These are phyloP conservation scores for Amphibolis antarctica DNA, from an alignment of 106 monocot genomes.

Conservation along the genomic window DNA sequence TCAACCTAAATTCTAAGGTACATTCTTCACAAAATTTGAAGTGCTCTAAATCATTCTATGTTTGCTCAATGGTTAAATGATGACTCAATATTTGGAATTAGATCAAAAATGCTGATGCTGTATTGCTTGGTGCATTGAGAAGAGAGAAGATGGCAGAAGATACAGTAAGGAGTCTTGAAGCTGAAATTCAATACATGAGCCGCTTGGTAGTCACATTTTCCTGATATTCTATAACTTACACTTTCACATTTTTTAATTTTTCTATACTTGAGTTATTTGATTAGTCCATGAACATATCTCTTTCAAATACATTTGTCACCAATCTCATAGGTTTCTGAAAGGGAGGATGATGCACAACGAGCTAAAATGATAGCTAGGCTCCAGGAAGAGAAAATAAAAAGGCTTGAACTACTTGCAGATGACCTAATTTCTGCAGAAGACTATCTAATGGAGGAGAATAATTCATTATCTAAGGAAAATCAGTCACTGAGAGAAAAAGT, in stretches of 20 bases:
- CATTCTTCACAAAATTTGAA: not conserved
- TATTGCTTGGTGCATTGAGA: conserved; percentile 37
- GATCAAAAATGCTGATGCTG: conserved; percentile 37
- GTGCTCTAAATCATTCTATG: not conserved
- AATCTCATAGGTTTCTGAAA: conserved; percentile 28
- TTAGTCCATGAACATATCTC: not conserved
- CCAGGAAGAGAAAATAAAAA: conserved; percentile 41
- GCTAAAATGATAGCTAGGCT: conserved; percentile 18
- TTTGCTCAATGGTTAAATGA: not conserved
- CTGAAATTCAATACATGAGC: conserved; percentile 47
- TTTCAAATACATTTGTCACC: not conserved
- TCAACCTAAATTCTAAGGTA: conserved; percentile 25
- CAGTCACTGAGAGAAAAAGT: conserved; percentile 30
- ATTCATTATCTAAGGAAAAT: conserved; percentile 37
- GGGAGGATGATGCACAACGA: conserved; percentile 37
- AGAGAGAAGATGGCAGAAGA: conserved; percentile 47
- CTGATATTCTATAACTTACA: not conserved
- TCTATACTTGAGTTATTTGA: too few species aligned
- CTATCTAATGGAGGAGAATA: conserved; percentile 45
- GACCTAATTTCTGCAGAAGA: conserved; percentile 39
- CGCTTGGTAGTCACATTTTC: conserved; percentile 34
- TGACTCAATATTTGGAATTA: not conserved
- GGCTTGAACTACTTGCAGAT: conserved; percentile 41
- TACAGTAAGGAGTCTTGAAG: conserved; percentile 32
- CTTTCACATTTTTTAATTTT: not conserved